These are phyloP conservation scores for Citrus maxima DNA, from an alignment of 345 rosid genomes.

Conservation along the genomic window DNA sequence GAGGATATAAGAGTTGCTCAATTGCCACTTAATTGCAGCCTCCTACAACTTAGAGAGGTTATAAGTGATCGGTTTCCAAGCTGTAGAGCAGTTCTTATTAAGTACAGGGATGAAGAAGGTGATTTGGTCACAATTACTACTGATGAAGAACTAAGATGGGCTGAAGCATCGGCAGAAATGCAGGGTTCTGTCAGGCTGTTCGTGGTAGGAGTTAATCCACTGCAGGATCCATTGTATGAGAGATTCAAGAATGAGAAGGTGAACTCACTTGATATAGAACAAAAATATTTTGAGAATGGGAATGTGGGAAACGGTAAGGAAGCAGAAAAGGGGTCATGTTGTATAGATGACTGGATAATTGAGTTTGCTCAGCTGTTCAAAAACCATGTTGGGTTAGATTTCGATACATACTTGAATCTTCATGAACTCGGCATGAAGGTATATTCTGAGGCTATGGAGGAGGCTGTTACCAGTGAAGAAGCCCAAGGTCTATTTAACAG, in stretches of 20 bases:
- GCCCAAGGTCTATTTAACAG: slow-evolving; percentile 65
- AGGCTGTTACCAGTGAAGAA: slow-evolving; percentile 77
- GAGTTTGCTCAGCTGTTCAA: slow-evolving; percentile 80
- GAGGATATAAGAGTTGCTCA: slow-evolving; percentile 83
- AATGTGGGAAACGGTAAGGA: slow-evolving; percentile 27
- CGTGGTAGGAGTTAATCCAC: slow-evolving; percentile 58
- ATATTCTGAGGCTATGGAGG: slow-evolving; percentile 92
- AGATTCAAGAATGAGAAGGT: slow-evolving; percentile 32
- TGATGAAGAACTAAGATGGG: slow-evolving; percentile 78
- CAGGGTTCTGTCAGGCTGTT: slow-evolving; percentile 52
- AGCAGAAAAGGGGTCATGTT: slow-evolving; percentile 29
- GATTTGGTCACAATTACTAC: slow-evolving; percentile 80
- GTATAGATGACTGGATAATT: slow-evolving; percentile 79
- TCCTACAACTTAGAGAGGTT: slow-evolving; percentile 63
- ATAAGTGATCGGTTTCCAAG: slow-evolving; percentile 68
- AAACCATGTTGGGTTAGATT: slow-evolving; percentile 69
- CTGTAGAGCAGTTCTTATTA: slow-evolving; percentile 61
- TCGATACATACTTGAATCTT: slow-evolving; percentile 64
- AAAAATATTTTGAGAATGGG: slow-evolving; percentile 25
- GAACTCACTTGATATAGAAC: slow-evolving; percentile 2
- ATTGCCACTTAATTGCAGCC: slow-evolving; percentile 65
- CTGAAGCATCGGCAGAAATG: slow-evolving; percentile 55
- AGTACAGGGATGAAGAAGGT: slow-evolving; percentile 88
- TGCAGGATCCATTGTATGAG: slow-evolving; percentile 53
- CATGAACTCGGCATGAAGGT: slow-evolving; percentile 80